A percentile compares a stretch with the other conserved stretches of the same genome.
These are phyloP conservation scores for Ochromonas danica DNA, from an alignment of 108 stramenopile species.

Conservation along the genomic window DNA sequence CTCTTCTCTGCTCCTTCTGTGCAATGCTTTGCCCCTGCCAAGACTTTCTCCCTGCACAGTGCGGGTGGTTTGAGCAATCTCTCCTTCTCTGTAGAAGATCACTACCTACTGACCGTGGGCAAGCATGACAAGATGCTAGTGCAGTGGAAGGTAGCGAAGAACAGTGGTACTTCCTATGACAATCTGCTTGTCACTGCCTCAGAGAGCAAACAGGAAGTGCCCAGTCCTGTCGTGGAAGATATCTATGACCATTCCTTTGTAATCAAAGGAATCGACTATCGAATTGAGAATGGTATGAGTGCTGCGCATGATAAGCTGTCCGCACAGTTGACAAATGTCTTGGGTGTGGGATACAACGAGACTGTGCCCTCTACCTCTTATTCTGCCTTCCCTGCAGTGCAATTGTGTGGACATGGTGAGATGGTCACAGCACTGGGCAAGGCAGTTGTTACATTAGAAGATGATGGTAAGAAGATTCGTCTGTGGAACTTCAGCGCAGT, in stretches of 20 bases:
- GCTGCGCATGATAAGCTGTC: background rate
- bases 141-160: conserved; percentile 25
- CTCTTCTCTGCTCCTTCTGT: background rate
- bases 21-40: background rate
- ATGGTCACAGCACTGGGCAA: conserved; percentile 12
- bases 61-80: background rate
- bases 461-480: background rate
- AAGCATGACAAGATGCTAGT: background rate
- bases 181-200: background rate
- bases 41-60: background rate
- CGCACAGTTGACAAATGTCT: background rate
- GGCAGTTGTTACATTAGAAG: background rate
- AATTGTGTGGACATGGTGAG: conserved; percentile 25
- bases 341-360: background rate
- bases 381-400: background rate
- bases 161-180: background rate
- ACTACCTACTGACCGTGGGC: conserved; percentile 22
- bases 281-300: background rate
- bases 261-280: background rate
- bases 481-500: background rate
- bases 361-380: background rate
- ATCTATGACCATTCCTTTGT: background rate
- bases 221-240: background rate
- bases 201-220: too few species aligned
- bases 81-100: conserved; percentile 3